Evolutionary conservation across 2,329 filamentous ascomycete genomes (phyloP).

Genomic region (Aureobasidium zeae): DNA sequence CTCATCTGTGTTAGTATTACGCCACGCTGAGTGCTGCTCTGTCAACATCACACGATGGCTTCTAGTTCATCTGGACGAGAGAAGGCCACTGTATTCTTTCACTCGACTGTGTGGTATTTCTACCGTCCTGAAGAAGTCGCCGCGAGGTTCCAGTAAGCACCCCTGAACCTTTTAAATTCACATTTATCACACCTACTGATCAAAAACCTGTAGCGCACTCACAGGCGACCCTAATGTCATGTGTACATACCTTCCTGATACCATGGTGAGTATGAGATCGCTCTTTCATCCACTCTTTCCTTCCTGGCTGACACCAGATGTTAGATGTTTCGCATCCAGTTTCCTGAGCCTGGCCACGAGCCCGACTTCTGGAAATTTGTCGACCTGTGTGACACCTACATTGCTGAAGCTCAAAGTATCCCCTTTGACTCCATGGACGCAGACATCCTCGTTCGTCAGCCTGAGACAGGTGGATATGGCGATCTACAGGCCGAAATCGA

Average conservation of each 20-base stretch:
- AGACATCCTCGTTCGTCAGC: background rate
- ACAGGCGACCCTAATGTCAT: constrained; percentile 10
- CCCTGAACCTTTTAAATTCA: too few relatives aligned
- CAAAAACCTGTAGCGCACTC: too few relatives aligned
- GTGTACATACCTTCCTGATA: constrained; percentile 9
- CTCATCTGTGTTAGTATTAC: too few relatives aligned
- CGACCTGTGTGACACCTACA: background rate
- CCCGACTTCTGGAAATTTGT: background rate
- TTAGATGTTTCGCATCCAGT: constrained; percentile 9
- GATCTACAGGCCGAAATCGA: constrained; percentile 1
- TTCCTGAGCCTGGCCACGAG: background rate
- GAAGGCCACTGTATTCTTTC: too few relatives aligned
- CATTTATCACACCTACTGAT: too few relatives aligned
- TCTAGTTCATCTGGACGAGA: too few relatives aligned
- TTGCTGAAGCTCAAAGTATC: background rate
- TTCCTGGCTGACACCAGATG: background rate
- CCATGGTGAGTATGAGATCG: background rate
- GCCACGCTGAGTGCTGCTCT: too few relatives aligned
- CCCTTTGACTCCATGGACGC: background rate
- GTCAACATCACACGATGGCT: too few relatives aligned
- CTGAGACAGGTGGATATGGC: background rate
- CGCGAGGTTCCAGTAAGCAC: too few relatives aligned
- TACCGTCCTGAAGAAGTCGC: too few relatives aligned
- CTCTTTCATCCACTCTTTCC: background rate
- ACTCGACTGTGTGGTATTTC: too few relatives aligned